These are phyloP conservation scores for Barbatosphaeria neglecta DNA, from an alignment of 495 filamentous ascomycete species.

Conservation along the genomic window DNA sequence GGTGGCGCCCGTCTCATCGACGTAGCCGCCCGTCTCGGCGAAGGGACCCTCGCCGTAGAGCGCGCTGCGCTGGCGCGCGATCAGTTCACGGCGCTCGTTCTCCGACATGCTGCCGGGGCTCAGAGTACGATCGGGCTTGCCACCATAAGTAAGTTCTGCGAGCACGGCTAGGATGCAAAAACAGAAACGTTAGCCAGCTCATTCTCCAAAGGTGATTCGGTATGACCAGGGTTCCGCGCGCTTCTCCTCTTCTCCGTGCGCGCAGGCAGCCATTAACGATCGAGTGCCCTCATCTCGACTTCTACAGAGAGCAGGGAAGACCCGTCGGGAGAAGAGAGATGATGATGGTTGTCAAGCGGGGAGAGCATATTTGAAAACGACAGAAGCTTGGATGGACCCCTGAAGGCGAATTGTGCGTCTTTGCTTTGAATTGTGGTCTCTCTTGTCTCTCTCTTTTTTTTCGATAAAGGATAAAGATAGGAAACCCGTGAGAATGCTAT, in stretches of 20 bases:
- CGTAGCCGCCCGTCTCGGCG: constrained; percentile 46
- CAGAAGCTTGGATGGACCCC: constrained; percentile 10
- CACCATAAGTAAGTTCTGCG: constrained; percentile 58
- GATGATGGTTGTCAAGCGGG: constrained; percentile 17
- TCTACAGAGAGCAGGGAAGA: neutral
- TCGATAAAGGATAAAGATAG: too few species aligned
- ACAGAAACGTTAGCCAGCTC: constrained; percentile 28
- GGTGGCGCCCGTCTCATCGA: constrained; percentile 47
- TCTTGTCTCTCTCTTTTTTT: constrained; percentile 21
- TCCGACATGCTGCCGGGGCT: constrained; percentile 86
- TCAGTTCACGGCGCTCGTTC: constrained; percentile 90
- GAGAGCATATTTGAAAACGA: constrained; percentile 28
- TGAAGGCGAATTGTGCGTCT: constrained; percentile 17
- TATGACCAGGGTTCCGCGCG: too few species aligned
- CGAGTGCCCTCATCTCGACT: neutral
- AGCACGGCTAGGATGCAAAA: constrained; percentile 57
- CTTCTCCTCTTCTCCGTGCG: too few species aligned
- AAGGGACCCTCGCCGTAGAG: constrained; percentile 71
- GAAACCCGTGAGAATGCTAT: constrained; percentile 43
- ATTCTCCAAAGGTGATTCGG: too few species aligned
- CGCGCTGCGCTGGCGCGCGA: constrained; percentile 86
- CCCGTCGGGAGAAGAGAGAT: constrained; percentile 12
- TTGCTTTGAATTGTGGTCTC: constrained; percentile 19
- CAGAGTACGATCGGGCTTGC: constrained; percentile 80
- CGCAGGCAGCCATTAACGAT: too few species aligned